Evolutionary conservation across 352 stramenopile species (phyloP).

Genomic region (Phytopythium vexans): DNA sequence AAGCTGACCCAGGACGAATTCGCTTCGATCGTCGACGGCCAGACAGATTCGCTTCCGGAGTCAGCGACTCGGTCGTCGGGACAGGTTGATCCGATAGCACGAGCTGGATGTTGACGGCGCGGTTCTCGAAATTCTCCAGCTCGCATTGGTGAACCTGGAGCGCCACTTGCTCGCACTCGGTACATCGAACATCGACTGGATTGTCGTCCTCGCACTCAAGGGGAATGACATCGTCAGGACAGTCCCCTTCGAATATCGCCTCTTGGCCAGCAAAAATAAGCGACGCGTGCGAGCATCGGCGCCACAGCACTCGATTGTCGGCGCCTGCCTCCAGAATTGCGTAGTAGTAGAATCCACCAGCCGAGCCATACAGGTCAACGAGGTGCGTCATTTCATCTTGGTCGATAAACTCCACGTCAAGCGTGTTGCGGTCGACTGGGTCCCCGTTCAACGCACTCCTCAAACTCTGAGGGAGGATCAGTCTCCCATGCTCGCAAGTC

Average conservation of each 20-base stretch:
- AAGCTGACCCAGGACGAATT: slow-evolving; percentile 46
- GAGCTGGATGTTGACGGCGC: slow-evolving; percentile 58
- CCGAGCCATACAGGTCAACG: slow-evolving; percentile 50
- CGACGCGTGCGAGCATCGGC: slow-evolving; percentile 36
- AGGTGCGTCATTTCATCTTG: slow-evolving; percentile 60
- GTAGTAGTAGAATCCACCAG: slow-evolving; percentile 49
- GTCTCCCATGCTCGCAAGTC: slow-evolving; percentile 49
- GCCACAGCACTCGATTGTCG: slow-evolving; percentile 34
- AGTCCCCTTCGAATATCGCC: slow-evolving; percentile 9
- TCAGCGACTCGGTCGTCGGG: slow-evolving; percentile 37
- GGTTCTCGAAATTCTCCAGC: slow-evolving; percentile 62
- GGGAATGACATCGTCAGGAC: slow-evolving; percentile 22
- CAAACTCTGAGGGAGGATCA: slow-evolving; percentile 48
- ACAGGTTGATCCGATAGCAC: slow-evolving; percentile 53
- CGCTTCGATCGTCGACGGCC: slow-evolving; percentile 63
- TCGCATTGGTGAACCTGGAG: slow-evolving; percentile 39
- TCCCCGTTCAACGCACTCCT: slow-evolving; percentile 37
- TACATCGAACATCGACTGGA: slow-evolving; percentile 31
- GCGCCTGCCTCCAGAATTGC: slow-evolving; percentile 19
- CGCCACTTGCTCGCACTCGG: slow-evolving; percentile 42
- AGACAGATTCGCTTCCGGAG: slow-evolving; percentile 27
- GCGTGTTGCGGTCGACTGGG: slow-evolving; percentile 31
- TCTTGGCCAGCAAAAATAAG: slow-evolving; percentile 25
- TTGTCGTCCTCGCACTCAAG: slow-evolving; percentile 26
- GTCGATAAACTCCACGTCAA: slow-evolving; percentile 61